Evolutionary conservation across 1,139 yeast genomes (phyloP), one percentile per base, ranked within the genome.

Genomic region (Blastobotrys indianensis): DNA sequence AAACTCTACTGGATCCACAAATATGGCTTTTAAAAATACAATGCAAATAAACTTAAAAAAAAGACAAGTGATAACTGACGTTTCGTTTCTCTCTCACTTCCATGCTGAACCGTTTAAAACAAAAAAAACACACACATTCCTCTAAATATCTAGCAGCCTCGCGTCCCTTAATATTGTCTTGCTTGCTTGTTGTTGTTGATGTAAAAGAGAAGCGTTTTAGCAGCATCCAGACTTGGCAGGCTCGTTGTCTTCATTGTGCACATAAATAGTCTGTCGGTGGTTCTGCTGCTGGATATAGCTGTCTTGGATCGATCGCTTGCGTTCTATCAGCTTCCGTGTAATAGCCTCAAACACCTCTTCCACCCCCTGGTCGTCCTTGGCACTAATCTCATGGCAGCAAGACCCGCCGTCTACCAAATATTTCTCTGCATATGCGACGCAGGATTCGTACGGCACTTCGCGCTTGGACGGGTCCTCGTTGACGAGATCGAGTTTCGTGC

Each of bases 401-500:
- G 58, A 59, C 10, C 60, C 59, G 3, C 61, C 63, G 10, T 46
- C 54, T 12, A 52, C 55, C 25, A 65, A 57, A 45, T 63, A 53
- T 46, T 61, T 50, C 36, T 60, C 56, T 13, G 69, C 69, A 45
- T 62, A 65, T 33, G 61, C 62, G 30, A 65, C 65, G 44, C 69
- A 65, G 8, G 61, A 56, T 48, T 64, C 68, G 50, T 64, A 65
- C 35, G 68, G 64, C 17, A 65, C 69, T 53, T 64, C 59, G 6
- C 69, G 59, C 37, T 54, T 53, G 6, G 66, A 55, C 8, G 67
- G 68, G 50, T 65, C 67, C 32, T 59, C 62, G 36, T 54, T 56
- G 25, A 64, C 69, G 44, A 87, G 70, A 68, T 88, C 97, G 54
- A 77, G 75, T 64, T 88, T 88, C 66, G 90, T 88, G 39, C 95